Evolutionary conservation across 495 filamentous ascomycete species (phyloP).

Genomic region (Hypoxylon trugodes): DNA sequence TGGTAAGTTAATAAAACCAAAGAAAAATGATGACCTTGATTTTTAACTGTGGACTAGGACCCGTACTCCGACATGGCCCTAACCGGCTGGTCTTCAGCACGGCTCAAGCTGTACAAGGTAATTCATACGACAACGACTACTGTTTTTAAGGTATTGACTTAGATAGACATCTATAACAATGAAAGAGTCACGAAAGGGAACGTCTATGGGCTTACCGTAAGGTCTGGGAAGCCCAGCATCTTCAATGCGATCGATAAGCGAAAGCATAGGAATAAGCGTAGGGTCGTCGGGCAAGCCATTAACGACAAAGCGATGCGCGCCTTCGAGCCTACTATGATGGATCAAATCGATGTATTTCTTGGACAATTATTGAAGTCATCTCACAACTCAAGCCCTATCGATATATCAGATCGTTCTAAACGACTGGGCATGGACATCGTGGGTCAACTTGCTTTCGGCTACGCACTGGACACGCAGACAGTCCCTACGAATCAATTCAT

Average conservation of each 20-base stretch:
- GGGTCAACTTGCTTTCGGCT: slow-evolving; percentile 36
- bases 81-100: slow-evolving; percentile 59
- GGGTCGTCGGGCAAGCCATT: slow-evolving; percentile 25
- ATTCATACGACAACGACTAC: slow-evolving; percentile 2
- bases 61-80: slow-evolving; percentile 55
- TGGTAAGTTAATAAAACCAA: slow-evolving; percentile 8
- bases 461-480: slow-evolving; percentile 25
- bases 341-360: slow-evolving; percentile 35
- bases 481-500: slow-evolving; percentile 14
- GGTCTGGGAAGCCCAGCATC: neutral
- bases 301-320: slow-evolving; percentile 19
- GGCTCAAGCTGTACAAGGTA: slow-evolving; percentile 51
- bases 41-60: too few relatives aligned
- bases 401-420: slow-evolving; percentile 17
- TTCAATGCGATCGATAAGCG: slow-evolving; percentile 16
- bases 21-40: too few relatives aligned
- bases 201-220: neutral
- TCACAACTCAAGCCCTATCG: slow-evolving; percentile 17
- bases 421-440: slow-evolving; percentile 33
- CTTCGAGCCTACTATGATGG: slow-evolving; percentile 37
- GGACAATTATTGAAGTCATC: slow-evolving; percentile 35
- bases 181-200: slow-evolving; percentile 54
- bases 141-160: slow-evolving; percentile 36
- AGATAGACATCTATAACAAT: slow-evolving; percentile 56
- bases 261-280: slow-evolving; percentile 19